Percentiles rank a stretch among this genome's conserved stretches.
Conservation (phyloP, 306 rosid genomes). For the Begonia peltatifolia region DNA sequence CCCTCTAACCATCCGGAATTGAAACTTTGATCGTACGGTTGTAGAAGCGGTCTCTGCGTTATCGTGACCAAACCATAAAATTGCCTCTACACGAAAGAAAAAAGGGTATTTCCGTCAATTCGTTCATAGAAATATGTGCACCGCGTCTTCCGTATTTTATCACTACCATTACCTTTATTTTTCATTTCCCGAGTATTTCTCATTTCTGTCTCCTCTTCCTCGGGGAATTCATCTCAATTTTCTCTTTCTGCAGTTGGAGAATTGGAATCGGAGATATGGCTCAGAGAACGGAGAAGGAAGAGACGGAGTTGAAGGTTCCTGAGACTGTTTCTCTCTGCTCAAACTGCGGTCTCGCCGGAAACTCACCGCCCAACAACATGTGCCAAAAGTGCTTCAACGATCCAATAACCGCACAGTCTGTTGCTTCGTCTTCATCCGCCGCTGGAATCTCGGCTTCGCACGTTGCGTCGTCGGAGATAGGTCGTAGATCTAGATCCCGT, state of each 20-base stretch:
- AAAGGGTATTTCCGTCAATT: slow-evolving; percentile 33
- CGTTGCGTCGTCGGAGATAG: slow-evolving; percentile 31
- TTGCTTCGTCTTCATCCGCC: slow-evolving; percentile 3
- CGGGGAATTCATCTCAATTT: slow-evolving; percentile 9
- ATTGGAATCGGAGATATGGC: slow-evolving; percentile 30
- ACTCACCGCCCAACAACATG: slow-evolving; percentile 76
- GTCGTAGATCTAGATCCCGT: slow-evolving; percentile 32
- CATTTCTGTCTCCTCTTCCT: slow-evolving; percentile 5
- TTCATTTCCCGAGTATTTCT: slow-evolving; percentile 22
- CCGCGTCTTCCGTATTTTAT: slow-evolving; percentile 82
- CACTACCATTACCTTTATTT: slow-evolving; percentile 47
- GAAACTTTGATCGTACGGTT: slow-evolving; percentile 12
- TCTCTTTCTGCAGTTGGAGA: background rate
- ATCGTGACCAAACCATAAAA: too few species aligned
- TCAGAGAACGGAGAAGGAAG: slow-evolving; percentile 77
- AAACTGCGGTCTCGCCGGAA: slow-evolving; percentile 80
- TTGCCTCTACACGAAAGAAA: slow-evolving; percentile 1
- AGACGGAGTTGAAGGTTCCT: slow-evolving; percentile 73
- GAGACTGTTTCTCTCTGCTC: slow-evolving; percentile 55
- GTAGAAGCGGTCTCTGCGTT: background rate
- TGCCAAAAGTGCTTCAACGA: slow-evolving; percentile 81
- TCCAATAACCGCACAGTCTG: slow-evolving; percentile 7
- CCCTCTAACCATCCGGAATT: background rate
- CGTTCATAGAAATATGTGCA: slow-evolving; percentile 15
- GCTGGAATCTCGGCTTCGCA: slow-evolving; percentile 16